Evolutionary conservation across 371 early-diverging fungal genomes (phyloP).

Genomic region (Cladochytrium tenue): DNA sequence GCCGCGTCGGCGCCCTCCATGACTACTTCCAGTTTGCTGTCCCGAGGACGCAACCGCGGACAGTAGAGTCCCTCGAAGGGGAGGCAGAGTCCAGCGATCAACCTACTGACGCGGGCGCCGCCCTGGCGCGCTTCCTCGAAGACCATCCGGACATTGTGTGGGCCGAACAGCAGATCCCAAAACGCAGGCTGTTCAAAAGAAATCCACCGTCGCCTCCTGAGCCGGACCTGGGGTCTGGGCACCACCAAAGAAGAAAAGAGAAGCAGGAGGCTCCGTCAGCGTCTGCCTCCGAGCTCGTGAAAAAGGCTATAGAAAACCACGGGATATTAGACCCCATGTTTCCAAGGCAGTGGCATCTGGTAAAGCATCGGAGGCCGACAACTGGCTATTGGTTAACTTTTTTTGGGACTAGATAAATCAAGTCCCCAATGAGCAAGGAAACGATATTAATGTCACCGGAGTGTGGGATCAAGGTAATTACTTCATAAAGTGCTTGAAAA

Average conservation of each 20-base stretch:
- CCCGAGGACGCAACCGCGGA: constrained; percentile 24
- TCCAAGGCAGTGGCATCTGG: constrained; percentile 81
- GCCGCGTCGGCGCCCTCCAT: constrained; percentile 68
- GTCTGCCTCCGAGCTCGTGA: background rate
- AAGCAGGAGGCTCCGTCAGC: background rate
- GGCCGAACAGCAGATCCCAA: constrained; percentile 39
- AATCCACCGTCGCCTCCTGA: background rate
- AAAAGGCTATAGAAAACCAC: constrained; percentile 22
- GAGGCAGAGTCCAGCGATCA: background rate
- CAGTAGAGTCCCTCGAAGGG: background rate
- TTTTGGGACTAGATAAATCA: constrained; percentile 64
- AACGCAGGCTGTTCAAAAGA: constrained; percentile 33
- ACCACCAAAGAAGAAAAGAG: background rate
- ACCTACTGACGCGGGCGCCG: constrained; percentile 16
- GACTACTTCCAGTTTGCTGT: constrained; percentile 67
- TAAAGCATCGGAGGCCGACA: constrained; percentile 32
- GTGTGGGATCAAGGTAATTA: constrained; percentile 80
- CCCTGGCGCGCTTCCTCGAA: background rate
- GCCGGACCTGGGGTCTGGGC: background rate
- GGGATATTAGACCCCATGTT: constrained; percentile 78
- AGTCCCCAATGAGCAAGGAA: constrained; percentile 50
- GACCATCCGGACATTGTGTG: constrained; percentile 23
- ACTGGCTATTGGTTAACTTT: background rate
- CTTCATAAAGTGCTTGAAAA: background rate
- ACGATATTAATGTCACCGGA: constrained; percentile 91